Conservation (phyloP, 768 basidiomycete genomes). For the Lanmaoa rubissima region DNA sequence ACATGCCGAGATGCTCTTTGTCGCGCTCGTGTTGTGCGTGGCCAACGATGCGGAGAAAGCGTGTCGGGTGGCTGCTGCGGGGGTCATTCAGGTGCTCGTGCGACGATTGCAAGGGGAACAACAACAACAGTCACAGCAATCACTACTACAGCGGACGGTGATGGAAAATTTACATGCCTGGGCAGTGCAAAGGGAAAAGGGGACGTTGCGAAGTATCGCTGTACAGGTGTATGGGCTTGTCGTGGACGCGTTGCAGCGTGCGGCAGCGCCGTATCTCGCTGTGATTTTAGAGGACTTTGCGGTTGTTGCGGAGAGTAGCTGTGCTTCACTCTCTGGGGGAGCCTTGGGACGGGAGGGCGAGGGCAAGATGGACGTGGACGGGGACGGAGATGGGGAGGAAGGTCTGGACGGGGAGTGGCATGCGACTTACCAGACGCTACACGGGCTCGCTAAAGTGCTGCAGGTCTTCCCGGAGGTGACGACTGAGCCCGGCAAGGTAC, state of each 20-base stretch:
- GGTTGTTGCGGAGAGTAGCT: slow-evolving; percentile 18
- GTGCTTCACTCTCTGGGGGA: neutral
- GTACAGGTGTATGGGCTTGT: slow-evolving; percentile 82
- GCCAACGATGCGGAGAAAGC: slow-evolving; percentile 92
- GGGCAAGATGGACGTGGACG: slow-evolving; percentile 47
- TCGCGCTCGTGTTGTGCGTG: slow-evolving; percentile 86
- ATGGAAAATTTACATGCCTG: slow-evolving; percentile 77
- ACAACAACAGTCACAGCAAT: slow-evolving; percentile 47
- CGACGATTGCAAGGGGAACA: slow-evolving; percentile 61
- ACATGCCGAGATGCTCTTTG: slow-evolving; percentile 86
- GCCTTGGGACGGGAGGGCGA: slow-evolving; percentile 32
- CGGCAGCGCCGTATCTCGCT: slow-evolving; percentile 43
- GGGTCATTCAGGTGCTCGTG: slow-evolving; percentile 77
- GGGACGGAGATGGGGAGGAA: slow-evolving; percentile 43
- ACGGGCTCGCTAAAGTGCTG: slow-evolving; percentile 61
- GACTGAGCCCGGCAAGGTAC: slow-evolving; percentile 44
- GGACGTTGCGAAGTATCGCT: slow-evolving; percentile 67
- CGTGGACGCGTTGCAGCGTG: slow-evolving; percentile 60
- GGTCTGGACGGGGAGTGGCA: slow-evolving; percentile 74
- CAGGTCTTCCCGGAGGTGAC: slow-evolving; percentile 52
- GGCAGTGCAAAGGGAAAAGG: slow-evolving; percentile 61
- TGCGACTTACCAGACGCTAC: slow-evolving; percentile 76
- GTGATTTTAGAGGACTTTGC: slow-evolving; percentile 58
- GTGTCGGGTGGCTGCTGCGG: slow-evolving; percentile 86
- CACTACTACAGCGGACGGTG: slow-evolving; percentile 49